Conservation (phyloP, 139 green algal species). For the Chlorella vulgaris region DNA sequence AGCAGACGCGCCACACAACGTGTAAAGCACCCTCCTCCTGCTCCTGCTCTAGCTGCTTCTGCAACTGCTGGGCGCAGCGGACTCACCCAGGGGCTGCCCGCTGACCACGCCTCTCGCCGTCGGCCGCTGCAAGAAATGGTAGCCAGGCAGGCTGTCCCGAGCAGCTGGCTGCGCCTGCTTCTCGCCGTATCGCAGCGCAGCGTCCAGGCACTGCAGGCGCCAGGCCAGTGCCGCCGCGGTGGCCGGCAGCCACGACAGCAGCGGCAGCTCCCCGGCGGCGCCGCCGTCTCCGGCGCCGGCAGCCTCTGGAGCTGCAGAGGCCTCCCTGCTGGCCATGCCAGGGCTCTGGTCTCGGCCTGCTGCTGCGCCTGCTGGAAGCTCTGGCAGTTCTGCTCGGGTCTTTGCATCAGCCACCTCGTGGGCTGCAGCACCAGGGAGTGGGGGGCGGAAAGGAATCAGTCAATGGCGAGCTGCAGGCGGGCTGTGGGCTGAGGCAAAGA, state of each 20-base stretch:
- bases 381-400: constrained; percentile 9
- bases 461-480: too few species aligned
- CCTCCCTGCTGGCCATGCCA: neutral
- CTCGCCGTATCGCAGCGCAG: constrained; percentile 61
- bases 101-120: neutral
- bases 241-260: constrained; percentile 79
- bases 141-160: constrained; percentile 29
- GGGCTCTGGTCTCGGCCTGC: constrained; percentile 14
- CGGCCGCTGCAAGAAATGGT: constrained; percentile 45
- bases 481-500: too few species aligned
- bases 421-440: neutral
- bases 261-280: constrained; percentile 23
- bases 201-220: constrained; percentile 71
- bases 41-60: too few species aligned
- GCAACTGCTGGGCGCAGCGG: neutral
- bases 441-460: neutral
- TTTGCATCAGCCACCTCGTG: constrained; percentile 16
- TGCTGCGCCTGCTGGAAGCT: neutral
- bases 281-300: neutral
- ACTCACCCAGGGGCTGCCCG: constrained; percentile 30
- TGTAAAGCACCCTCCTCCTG: too few species aligned
- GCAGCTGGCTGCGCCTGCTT: constrained; percentile 9
- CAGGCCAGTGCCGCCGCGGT: constrained; percentile 71
- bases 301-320: neutral
- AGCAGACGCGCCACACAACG: too few species aligned